Conservation (phyloP, 306 rosid species). For the Prinsepia uniflora region DNA sequence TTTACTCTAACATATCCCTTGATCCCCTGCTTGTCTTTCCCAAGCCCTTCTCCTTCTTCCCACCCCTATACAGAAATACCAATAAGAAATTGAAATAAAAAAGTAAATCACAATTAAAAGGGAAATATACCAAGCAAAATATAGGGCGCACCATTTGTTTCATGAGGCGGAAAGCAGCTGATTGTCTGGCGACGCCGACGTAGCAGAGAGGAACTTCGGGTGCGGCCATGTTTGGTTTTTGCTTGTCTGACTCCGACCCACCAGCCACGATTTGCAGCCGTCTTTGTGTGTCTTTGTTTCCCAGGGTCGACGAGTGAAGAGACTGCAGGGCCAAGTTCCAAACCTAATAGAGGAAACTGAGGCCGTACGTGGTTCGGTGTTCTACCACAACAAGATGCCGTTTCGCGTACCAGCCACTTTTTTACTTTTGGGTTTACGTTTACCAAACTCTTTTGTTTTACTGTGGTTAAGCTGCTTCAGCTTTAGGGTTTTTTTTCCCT, state of each 20-base stretch:
- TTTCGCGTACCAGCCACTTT: background rate
- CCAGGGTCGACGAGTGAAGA: conserved; percentile 10
- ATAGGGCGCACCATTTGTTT: conserved; percentile 71
- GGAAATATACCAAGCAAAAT: background rate
- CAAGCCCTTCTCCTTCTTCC: conserved; percentile 99
- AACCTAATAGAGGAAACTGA: background rate
- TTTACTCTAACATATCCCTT: conserved; percentile 73
- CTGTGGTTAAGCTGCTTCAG: too few species aligned
- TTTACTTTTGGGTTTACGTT: background rate
- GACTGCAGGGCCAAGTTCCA: background rate
- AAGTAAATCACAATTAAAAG: background rate
- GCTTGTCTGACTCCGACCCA: background rate
- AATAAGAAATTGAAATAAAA: background rate
- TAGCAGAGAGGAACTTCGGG: conserved; percentile 85
- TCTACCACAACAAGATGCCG: background rate
- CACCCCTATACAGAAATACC: conserved; percentile 54
- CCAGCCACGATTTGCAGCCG: conserved; percentile 23
- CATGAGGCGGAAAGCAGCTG: conserved; percentile 97
- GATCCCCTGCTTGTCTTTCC: conserved; percentile 93
- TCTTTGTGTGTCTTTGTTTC: conserved; percentile 14
- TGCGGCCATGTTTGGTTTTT: conserved; percentile 67
- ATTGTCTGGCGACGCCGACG: conserved; percentile 81
- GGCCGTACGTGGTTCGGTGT: background rate
- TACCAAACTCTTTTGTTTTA: too few species aligned
- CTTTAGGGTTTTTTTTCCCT: too few species aligned